phyloP scores from a whole-genome alignment of 1,284 basidiomycete species.

The Fistulinella cinereoalba region DNA sequence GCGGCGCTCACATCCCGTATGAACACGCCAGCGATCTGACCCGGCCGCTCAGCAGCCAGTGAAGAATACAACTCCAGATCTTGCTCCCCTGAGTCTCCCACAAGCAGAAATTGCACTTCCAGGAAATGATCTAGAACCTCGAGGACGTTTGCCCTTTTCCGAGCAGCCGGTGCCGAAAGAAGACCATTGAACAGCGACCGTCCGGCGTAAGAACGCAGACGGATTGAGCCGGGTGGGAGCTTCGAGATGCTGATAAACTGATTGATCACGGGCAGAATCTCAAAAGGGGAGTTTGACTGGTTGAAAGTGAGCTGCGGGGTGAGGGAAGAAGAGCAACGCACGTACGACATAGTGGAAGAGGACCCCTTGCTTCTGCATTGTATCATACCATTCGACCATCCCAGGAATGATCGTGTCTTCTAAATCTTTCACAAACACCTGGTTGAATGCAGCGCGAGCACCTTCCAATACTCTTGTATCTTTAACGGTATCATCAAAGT shows the following conservation, averaged over 20 bases:
- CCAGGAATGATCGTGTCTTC: constrained; percentile 78
- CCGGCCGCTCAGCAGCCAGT: constrained; percentile 65
- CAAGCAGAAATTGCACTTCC: constrained; percentile 72
- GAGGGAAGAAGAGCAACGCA: constrained; percentile 15
- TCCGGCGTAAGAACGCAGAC: constrained; percentile 60
- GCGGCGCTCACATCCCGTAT: constrained; percentile 64
- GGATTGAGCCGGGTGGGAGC: constrained; percentile 34
- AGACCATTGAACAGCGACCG: constrained; percentile 78
- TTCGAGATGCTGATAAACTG: constrained; percentile 74
- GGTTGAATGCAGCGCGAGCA: constrained; percentile 71
- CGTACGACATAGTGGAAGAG: constrained; percentile 85
- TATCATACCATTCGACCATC: constrained; percentile 81
- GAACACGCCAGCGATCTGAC: constrained; percentile 70
- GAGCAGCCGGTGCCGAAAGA: constrained; percentile 67
- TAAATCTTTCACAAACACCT: constrained; percentile 76
- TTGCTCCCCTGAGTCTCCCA: constrained; percentile 88
- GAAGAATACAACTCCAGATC: constrained; percentile 82
- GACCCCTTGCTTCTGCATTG: constrained; percentile 65
- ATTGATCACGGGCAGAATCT: constrained; percentile 76
- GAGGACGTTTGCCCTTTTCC: constrained; percentile 77
- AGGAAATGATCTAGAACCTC: constrained; percentile 79
- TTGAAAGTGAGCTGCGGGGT: constrained; percentile 20
- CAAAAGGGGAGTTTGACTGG: constrained; percentile 87
- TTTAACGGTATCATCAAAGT: constrained; percentile 95
- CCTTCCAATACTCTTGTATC: constrained; percentile 70